Conservation (phyloP, 2,329 filamentous ascomycete genomes). For the Fragosphaeria purpurea region DNA sequence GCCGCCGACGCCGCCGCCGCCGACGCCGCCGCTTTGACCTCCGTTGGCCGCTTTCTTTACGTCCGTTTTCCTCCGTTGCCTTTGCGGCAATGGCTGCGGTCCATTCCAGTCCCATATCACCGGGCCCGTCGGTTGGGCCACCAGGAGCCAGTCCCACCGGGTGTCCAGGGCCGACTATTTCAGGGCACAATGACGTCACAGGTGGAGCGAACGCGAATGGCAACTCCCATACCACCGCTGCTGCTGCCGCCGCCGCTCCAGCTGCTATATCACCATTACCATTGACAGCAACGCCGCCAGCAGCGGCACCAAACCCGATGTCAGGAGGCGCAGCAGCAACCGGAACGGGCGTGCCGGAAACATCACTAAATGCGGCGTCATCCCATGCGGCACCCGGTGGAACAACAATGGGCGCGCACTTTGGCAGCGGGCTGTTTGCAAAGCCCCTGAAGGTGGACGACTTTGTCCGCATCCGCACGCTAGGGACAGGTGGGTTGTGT, state of each 20-base stretch:
- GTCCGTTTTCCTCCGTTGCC: no score
- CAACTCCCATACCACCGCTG: background rate
- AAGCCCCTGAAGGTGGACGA: conserved; percentile 37
- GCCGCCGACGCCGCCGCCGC: background rate
- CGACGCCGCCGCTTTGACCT: background rate
- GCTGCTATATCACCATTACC: background rate
- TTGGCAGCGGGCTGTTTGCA: background rate
- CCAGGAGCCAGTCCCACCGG: background rate
- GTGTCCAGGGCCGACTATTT: background rate
- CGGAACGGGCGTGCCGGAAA: background rate
- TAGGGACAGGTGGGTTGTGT: conserved; percentile 55
- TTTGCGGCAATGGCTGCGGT: conserved; percentile 6
- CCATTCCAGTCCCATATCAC: conserved; percentile 5
- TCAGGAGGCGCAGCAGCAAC: background rate
- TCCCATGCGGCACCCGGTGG: conserved; percentile 4
- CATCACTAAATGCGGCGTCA: no score
- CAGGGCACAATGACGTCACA: conserved; percentile 9
- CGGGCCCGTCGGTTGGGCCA: background rate
- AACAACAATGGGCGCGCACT: background rate
- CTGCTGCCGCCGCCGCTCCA: background rate
- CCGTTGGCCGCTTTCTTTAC: no score
- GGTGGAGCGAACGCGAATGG: background rate
- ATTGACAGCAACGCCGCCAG: background rate
- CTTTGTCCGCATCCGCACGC: conserved; percentile 63
- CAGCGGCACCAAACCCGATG: background rate